Evolutionary conservation across 306 rosid genomes (phyloP).

Genomic region (Pyrus pyrifolia): DNA sequence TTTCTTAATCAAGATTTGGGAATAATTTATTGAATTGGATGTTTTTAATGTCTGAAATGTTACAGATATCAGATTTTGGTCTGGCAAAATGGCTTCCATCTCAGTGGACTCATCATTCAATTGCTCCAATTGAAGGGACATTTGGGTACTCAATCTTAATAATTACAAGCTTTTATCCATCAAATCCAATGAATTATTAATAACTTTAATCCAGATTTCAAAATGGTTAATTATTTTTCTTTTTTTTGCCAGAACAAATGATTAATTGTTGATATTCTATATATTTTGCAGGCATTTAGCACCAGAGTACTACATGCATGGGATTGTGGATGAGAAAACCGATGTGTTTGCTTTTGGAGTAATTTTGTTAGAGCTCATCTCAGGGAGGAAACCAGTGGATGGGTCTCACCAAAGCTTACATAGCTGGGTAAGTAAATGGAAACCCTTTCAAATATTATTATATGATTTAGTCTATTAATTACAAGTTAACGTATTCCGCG

Average conservation of each 20-base stretch:
- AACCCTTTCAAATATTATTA: not conserved
- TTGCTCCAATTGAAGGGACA: conserved; percentile 96
- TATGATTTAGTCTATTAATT: not conserved
- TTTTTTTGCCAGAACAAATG: no score
- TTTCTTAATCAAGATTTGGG: not conserved
- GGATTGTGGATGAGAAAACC: conserved; percentile 96
- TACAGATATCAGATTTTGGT: conserved; percentile 94
- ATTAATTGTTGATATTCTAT: not conserved
- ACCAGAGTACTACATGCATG: conserved; percentile 92
- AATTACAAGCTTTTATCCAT: not conserved
- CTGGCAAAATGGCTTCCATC: conserved; percentile 98
- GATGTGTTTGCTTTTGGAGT: conserved; percentile 99
- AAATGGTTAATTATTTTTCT: conserved; percentile 3
- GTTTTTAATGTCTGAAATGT: not conserved
- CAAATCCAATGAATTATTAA: not conserved
- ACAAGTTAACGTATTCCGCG: not conserved
- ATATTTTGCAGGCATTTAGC: conserved; percentile 70
- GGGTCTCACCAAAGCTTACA: conserved; percentile 90
- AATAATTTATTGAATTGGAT: not conserved
- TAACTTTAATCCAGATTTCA: not conserved
- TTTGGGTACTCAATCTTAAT: conserved; percentile 52
- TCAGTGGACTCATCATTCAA: conserved; percentile 95
- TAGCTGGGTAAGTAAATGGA: conserved; percentile 52
- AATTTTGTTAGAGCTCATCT: conserved; percentile 66
- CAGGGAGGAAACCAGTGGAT: conserved; percentile 91